phyloP scores from a whole-genome alignment of 2,329 filamentous ascomycete genomes.

The Laburnicola sp. region DNA sequence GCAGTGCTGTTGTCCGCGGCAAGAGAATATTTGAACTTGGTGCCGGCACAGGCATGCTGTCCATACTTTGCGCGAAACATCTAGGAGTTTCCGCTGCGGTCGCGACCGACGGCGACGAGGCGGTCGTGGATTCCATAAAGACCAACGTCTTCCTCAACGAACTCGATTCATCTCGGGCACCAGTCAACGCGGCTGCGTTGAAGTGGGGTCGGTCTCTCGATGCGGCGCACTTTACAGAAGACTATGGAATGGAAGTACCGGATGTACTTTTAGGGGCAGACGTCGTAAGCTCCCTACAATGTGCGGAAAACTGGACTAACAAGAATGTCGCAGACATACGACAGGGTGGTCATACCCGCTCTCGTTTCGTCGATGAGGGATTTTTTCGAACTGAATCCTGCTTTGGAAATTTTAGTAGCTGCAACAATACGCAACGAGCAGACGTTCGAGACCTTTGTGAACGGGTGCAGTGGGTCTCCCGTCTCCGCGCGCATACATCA shows the following conservation, averaged over 20 bases:
- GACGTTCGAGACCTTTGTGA: slow-evolving; percentile 67
- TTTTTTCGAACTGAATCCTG: slow-evolving; percentile 61
- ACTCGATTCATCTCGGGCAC: slow-evolving; percentile 50
- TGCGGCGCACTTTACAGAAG: slow-evolving; percentile 61
- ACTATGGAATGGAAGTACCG: slow-evolving; percentile 50
- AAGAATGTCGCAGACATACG: slow-evolving; percentile 63
- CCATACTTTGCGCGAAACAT: slow-evolving; percentile 71
- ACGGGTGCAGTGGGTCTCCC: slow-evolving; percentile 59
- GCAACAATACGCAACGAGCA: slow-evolving; percentile 70
- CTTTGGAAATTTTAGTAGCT: slow-evolving; percentile 65
- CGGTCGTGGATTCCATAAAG: slow-evolving; percentile 68
- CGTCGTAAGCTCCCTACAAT: slow-evolving; percentile 53
- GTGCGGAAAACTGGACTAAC: neutral
- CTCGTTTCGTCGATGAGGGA: slow-evolving; percentile 67
- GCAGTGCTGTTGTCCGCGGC: slow-evolving; percentile 52
- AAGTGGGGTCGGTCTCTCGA: slow-evolving; percentile 66
- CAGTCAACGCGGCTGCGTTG: slow-evolving; percentile 58
- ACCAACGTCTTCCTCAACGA: slow-evolving; percentile 71
- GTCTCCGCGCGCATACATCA: slow-evolving; percentile 39
- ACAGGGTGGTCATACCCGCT: slow-evolving; percentile 63
- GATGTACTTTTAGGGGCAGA: slow-evolving; percentile 76
- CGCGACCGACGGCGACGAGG: slow-evolving; percentile 73
- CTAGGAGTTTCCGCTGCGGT: slow-evolving; percentile 63
- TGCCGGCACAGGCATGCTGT: slow-evolving; percentile 74
- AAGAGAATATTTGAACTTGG: slow-evolving; percentile 72